Evolutionary conservation across 192 early-diverging fungal genomes (phyloP).

Genomic region (Phlyctochytrium bullatum): DNA sequence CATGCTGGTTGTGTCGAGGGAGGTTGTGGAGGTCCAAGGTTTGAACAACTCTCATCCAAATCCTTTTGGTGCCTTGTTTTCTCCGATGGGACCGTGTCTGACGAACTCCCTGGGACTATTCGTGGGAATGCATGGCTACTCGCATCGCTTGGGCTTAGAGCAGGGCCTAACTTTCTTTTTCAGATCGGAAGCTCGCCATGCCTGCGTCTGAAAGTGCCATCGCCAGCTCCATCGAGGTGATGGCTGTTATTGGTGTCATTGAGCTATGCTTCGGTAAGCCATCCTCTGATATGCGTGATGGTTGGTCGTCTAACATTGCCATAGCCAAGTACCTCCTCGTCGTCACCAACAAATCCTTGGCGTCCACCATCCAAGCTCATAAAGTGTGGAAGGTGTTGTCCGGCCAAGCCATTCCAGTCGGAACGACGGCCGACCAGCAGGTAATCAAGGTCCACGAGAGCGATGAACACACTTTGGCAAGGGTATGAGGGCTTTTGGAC

Average conservation of each 20-base stretch:
- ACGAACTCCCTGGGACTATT: too few species aligned
- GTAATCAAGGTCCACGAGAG: not conserved
- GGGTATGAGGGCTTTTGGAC: conserved; percentile 20
- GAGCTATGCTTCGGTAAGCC: conserved; percentile 34
- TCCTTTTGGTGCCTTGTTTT: too few species aligned
- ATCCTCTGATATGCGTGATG: not conserved
- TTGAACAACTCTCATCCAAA: not conserved
- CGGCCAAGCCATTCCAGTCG: conserved; percentile 34
- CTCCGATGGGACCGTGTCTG: too few species aligned
- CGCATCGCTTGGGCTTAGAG: not conserved
- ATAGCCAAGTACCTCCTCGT: conserved; percentile 48
- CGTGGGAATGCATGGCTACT: not conserved
- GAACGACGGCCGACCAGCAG: conserved; percentile 8
- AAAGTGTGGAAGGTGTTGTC: conserved; percentile 53
- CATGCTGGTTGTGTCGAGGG: conserved; percentile 23
- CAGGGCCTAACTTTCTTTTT: not conserved
- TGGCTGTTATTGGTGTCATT: conserved; percentile 44
- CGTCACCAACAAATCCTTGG: conserved; percentile 40
- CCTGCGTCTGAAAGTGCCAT: conserved; percentile 11
- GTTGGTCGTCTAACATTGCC: not conserved
- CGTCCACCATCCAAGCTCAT: conserved; percentile 50
- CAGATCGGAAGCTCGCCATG: conserved; percentile 9
- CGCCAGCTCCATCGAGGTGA: conserved; percentile 25
- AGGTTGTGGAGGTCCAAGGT: conserved; percentile 20
- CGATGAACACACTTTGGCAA: conserved; percentile 31